Evolutionary conservation across 2,329 filamentous ascomycete genomes (phyloP), one percentile per base, ranked within the genome.

Genomic region (Alternaria sp.): DNA sequence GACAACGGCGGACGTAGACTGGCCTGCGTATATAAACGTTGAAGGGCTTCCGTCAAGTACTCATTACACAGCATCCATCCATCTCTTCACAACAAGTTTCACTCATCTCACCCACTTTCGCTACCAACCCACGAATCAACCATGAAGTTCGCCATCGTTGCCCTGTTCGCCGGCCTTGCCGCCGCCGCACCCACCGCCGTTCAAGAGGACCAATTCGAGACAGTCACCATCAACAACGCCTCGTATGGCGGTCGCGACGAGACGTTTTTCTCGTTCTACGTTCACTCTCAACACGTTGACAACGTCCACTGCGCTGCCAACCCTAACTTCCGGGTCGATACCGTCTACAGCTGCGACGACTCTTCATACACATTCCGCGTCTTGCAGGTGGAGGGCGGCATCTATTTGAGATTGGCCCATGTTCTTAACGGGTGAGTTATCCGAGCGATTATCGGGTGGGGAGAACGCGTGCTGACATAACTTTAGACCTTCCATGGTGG

Each of bases 81-180:
- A 23, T 56, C 26, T 20, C 47, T 43, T 26, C 21, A 41, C 5
- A 18, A 11, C 37, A 41, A 18, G 9, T 5, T 5, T 30, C 7
- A 21, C 18, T 25, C 28, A 58, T 8, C 5, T 28, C 20, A 21
- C 23, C 25, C 8, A 50, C 21, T 25, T 25, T 57, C 55, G 44
- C 26, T 57, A 28, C 23, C 53, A 20, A 5, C 7, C n/a, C 21
- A 53, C 26, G 18, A 53, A 26, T 6, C 21, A 50, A 43, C n/a
- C 21, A 58, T 58, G 45, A 58, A 58, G 45, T 43, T 58, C 55
- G 20, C 30, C 21, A 25, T 18, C 26, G 28, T 11, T 33, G 30
- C 55, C 23, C n/a, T 58, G 11, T 58, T 50, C 6, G 45, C 55
- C n/a, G 55, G 55, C 55, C 23, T 58, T 41, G 55, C 55, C 30